Evolutionary conservation across 371 early-diverging fungal genomes (phyloP).

Genomic region (Zychaea mexicana): DNA sequence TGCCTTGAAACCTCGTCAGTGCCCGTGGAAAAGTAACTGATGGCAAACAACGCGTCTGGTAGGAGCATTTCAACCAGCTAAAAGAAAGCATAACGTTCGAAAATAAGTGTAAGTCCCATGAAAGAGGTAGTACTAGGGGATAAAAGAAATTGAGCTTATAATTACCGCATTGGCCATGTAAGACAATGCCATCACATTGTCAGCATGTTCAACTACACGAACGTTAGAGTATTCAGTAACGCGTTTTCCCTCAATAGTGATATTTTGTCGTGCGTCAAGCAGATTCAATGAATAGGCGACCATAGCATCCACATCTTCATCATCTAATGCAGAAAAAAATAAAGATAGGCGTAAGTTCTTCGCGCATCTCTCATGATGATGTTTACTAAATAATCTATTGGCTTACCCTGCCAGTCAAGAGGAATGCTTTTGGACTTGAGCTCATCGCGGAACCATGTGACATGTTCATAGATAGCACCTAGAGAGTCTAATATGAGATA

Average conservation of each 20-base stretch:
- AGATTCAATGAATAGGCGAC: constrained; percentile 40
- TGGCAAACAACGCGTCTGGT: constrained; percentile 45
- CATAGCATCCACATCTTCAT: constrained; percentile 43
- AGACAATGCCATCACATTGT: constrained; percentile 52
- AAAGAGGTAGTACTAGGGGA: no score
- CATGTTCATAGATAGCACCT: constrained; percentile 35
- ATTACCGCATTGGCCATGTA: constrained; percentile 49
- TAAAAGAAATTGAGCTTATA: neutral
- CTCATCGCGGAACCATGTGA: constrained; percentile 40
- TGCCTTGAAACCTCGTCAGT: constrained; percentile 6
- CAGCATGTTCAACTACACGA: constrained; percentile 51
- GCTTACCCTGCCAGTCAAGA: constrained; percentile 49
- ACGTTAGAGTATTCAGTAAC: constrained; percentile 40
- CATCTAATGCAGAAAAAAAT: no score
- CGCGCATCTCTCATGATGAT: neutral
- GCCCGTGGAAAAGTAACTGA: constrained; percentile 38
- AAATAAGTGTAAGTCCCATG: neutral
- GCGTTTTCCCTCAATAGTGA: constrained; percentile 44
- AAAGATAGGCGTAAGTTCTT: no score
- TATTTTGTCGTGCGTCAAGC: constrained; percentile 39
- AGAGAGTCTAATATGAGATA: neutral
- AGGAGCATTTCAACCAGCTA: constrained; percentile 42
- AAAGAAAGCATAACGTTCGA: neutral
- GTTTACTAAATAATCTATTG: no score
- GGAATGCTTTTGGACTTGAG: constrained; percentile 25